Conservation (phyloP, 2,329 filamentous ascomycete genomes). For the Alternaria dauci region DNA sequence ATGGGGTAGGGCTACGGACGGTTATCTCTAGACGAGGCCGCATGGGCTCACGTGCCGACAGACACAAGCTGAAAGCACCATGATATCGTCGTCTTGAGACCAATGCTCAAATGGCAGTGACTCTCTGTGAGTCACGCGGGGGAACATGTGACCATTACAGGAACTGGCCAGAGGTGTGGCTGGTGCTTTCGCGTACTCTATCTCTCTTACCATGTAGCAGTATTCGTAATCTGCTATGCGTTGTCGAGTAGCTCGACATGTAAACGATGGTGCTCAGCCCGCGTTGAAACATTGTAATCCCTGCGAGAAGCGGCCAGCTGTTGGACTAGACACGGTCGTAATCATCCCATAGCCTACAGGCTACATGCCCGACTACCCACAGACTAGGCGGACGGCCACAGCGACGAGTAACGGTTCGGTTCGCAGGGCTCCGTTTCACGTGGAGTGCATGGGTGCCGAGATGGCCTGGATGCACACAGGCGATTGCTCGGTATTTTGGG, state of each 20-base stretch:
- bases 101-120: conserved; percentile 12
- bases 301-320: conserved; percentile 7
- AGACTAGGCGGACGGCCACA: conserved; percentile 11
- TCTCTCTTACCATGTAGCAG: background rate
- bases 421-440: conserved; percentile 12
- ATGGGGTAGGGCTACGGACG: conserved; percentile 18
- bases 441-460: conserved; percentile 19
- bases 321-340: conserved; percentile 10
- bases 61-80: conserved; percentile 25
- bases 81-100: background rate
- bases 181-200: conserved; percentile 17
- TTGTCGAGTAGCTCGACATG: conserved; percentile 14
- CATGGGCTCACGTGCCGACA: conserved; percentile 26
- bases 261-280: conserved; percentile 14
- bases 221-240: background rate
- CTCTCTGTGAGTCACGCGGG: conserved; percentile 19
- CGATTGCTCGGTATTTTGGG: conserved; percentile 34
- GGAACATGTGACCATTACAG: conserved; percentile 26
- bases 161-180: conserved; percentile 29
- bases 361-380: conserved; percentile 4
- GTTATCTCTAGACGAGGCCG: conserved; percentile 10
- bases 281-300: conserved; percentile 1
- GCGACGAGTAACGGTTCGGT: conserved; percentile 9
- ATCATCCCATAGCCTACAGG: conserved; percentile 3
- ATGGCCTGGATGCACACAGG: conserved; percentile 15